Evolutionary conservation across 495 filamentous ascomycete species (phyloP).

Genomic region (Parathielavia appendiculata): DNA sequence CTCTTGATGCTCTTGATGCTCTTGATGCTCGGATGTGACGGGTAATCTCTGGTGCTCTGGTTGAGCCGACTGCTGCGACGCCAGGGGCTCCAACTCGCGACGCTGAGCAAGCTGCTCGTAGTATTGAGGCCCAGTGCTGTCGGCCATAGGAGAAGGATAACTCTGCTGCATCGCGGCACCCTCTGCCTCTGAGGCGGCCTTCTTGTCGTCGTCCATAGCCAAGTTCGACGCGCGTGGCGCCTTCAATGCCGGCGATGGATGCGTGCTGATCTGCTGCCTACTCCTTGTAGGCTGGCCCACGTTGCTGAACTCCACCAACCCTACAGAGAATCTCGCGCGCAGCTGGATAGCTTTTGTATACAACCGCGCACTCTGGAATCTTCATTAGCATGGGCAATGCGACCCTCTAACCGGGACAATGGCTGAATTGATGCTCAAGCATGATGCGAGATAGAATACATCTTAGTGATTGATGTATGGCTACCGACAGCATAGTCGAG

Average conservation of each 20-base stretch:
- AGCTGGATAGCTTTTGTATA: background rate
- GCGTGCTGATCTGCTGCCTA: background rate
- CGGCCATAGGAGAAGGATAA: constrained; percentile 29
- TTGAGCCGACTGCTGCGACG: constrained; percentile 19
- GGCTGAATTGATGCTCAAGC: constrained; percentile 20
- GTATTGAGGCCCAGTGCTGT: constrained; percentile 26
- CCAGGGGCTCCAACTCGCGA: constrained; percentile 22
- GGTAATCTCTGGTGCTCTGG: constrained; percentile 20
- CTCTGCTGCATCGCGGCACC: constrained; percentile 26
- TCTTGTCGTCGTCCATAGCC: constrained; percentile 30
- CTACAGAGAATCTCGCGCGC: background rate
- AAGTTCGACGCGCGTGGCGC: no score
- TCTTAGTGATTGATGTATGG: background rate
- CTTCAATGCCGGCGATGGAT: background rate
- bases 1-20: constrained; percentile 16
- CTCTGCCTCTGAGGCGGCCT: constrained; percentile 18
- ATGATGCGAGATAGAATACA: constrained; percentile 1
- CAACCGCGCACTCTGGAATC: constrained; percentile 11
- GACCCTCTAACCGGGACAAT: background rate
- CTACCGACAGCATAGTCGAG: background rate
- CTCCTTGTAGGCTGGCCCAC: background rate
- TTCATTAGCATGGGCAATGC: constrained; percentile 22
- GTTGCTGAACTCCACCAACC: background rate
- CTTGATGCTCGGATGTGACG: constrained; percentile 20
- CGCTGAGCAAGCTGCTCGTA: constrained; percentile 26